Evolutionary conservation across 805 yeast genomes (phyloP), one percentile per base, ranked within the genome.

Genomic region (Metschnikowia anglica): DNA sequence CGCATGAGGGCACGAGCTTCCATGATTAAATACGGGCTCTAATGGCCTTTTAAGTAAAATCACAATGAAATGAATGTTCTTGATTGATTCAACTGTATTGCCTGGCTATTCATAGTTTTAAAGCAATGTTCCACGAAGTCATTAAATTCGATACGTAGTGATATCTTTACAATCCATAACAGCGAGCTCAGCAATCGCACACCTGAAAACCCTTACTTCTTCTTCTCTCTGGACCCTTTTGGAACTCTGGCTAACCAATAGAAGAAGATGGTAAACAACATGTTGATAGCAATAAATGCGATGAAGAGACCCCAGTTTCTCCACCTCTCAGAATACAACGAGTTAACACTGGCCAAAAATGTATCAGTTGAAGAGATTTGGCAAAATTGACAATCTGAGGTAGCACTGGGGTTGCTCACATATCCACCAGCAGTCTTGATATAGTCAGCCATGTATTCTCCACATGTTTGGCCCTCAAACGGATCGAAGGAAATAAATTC

Each of bases 221-320:
- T 66, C 60, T 62, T 64, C 52, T 65, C 59, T 55, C 71, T 63
- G 51, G 53, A 60, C 49, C 74, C 77, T 74, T 83, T 83, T 42
- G 93, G 93, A 47, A 85, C 91, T 73, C 93, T 78, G 10, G 81
- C 78, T 20, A 79, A 58, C 83, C 85, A 81, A 72, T 83, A 74
- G 44, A 66, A 54, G 46, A 59, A 44, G 7, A 65, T 47, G 11
- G 72, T 58, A 2, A 59, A 41, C 12, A 66, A 33, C 24, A 68
- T 57, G 47, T 70, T 68, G 43, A 68, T 49, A 12, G 53, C 66
- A 48, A 77, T 72, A 53, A 66, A 81, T 37, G 72, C 72, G 45
- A 74, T 59, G 61, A 76, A 66, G 51, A 81, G 70, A 53, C 87
- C 87, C 51, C 72, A 71, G 56, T 81, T 77, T 72, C 85, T 78